Evolutionary conservation across 2,329 filamentous ascomycete genomes (phyloP), one percentile per base, ranked within the genome.

Genomic region (Penicillium corylophilum): DNA sequence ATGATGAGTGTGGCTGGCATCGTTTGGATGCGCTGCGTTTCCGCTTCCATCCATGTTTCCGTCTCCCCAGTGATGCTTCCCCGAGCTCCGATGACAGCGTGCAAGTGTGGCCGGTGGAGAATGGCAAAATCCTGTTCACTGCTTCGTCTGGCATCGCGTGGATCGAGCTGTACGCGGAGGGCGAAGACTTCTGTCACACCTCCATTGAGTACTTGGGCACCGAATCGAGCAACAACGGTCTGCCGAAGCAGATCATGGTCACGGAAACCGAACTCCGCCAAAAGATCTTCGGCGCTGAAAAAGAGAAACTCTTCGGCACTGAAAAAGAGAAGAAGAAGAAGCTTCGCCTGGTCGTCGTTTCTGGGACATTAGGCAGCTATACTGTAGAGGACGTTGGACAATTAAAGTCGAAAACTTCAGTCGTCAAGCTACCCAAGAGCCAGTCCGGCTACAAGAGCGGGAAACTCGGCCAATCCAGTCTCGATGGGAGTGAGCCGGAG

Each of bases 1-100:
- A 85, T 42, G 90, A 96, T 61, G 94, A 97, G 73, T 96, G 92
- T 69, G 80, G 79, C 23, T 97, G 93, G 93, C 92, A 96, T 71
- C 83, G 92, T 51, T 80, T 97, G 6, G 94, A 97, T 71, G 85
- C 85, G 48, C 79, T 99, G 46, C 88, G 91, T 35, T 96, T 96
- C 76, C 86, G 91, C 58, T 88, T 86, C 60, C 94, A 99, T 66
- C 90, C 92, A 4, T 91, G 89, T 69, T 97, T 99, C 77, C 82
- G 86, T 48, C 81, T 95, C 46, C 90, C 92, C 0, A 87, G 84
- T 50, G 94, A 97, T 63, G 74, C 82, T 5, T 74, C 81, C 15
- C 69, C 82, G 35, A 81, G 78, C 56, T 73, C 79, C 1, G 92
- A 96, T 61, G 82, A 83, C 31, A 91, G 89, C 58, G 82, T 96